Evolutionary conservation across 306 rosid genomes (phyloP).

Genomic region (Lathyrus oleraceus): DNA sequence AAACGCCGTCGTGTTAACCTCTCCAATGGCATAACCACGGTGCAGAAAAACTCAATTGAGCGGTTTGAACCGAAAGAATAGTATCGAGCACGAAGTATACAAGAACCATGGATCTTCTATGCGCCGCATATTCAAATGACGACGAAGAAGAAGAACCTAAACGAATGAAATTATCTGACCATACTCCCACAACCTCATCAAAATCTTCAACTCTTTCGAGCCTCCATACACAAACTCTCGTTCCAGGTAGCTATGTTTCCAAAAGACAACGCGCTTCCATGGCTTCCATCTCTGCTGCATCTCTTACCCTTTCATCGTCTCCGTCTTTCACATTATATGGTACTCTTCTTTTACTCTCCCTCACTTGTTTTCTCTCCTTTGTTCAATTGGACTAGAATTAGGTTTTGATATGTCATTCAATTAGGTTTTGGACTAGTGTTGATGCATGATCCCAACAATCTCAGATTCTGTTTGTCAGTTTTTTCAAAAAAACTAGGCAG

Average conservation of each 20-base stretch:
- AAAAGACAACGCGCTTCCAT: constrained; percentile 70
- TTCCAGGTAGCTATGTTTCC: constrained; percentile 73
- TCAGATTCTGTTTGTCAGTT: no score
- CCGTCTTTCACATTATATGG: constrained; percentile 44
- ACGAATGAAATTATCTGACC: constrained; percentile 26
- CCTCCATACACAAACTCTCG: constrained; percentile 29
- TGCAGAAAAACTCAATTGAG: no score
- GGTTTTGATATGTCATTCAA: no score
- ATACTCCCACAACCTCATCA: constrained; percentile 15
- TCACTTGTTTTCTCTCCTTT: no score
- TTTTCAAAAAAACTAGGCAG: no score
- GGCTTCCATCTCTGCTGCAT: constrained; percentile 39
- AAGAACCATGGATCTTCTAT: constrained; percentile 55
- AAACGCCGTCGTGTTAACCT: no score
- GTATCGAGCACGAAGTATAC: not conserved
- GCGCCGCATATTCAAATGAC: constrained; percentile 47
- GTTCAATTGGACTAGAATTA: no score
- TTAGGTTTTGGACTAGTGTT: no score
- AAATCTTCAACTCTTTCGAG: not conserved
- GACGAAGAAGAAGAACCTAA: constrained; percentile 28
- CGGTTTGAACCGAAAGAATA: no score
- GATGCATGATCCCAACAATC: no score
- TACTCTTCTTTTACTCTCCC: no score
- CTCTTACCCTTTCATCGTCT: constrained; percentile 29
- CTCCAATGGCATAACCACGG: no score